These are phyloP conservation scores for Aspergillus avenaceus DNA, from an alignment of 495 filamentous ascomycete genomes.

Conservation along the genomic window DNA sequence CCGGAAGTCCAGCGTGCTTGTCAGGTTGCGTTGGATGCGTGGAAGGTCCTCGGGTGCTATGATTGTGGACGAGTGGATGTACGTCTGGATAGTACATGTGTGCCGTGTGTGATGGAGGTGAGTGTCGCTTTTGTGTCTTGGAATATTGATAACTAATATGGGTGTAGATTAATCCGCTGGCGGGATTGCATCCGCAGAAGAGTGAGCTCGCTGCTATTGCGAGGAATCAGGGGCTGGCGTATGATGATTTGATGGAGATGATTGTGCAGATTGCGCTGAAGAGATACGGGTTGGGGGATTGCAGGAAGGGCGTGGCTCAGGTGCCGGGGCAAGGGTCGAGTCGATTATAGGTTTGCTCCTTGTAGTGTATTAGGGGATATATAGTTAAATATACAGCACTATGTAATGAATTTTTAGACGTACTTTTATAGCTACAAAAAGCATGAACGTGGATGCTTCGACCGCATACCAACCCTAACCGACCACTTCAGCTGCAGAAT, in stretches of 20 bases:
- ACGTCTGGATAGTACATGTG: neutral
- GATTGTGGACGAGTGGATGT: constrained; percentile 9
- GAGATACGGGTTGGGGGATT: neutral
- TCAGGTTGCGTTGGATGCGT: constrained; percentile 3
- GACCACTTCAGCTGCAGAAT: too few species aligned
- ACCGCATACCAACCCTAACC: too few species aligned
- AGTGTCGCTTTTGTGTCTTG: neutral
- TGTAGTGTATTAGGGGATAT: neutral
- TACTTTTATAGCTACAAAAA: too few species aligned
- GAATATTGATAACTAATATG: neutral
- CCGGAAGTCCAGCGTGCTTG: neutral
- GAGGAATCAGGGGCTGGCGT: neutral
- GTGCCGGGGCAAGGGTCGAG: neutral
- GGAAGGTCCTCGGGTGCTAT: constrained; percentile 2
- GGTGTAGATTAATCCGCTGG: neutral
- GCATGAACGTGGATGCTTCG: too few species aligned
- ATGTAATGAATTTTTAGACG: too few species aligned
- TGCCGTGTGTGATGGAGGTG: constrained; percentile 9
- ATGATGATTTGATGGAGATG: neutral
- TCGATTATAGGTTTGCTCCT: neutral
- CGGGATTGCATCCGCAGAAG: neutral
- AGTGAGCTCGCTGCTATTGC: neutral
- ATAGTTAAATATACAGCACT: too few species aligned
- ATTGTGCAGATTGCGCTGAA: neutral
- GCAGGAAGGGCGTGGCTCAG: neutral